Base-by-base conservation (phyloP, 805 yeast species). In the Barnettozyma californica region DNA sequence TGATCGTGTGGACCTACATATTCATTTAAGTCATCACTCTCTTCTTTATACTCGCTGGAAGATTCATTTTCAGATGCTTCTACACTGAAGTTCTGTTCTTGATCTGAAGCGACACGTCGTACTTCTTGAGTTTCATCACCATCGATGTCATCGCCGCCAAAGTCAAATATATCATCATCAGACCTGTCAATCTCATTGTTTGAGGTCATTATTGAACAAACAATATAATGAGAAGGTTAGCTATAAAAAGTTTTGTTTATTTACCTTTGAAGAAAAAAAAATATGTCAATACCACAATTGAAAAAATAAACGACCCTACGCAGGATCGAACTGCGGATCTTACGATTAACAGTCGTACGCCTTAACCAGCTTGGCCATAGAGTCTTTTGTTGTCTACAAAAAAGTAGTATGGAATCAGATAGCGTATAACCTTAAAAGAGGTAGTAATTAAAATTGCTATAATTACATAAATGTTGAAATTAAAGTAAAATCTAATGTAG, bases 281-380 rank as follows among this genome's bases (percentile, higher is more conserved):
- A 35, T 33, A 19, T 33, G 36, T 19, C 19, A 33, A 26, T 3
- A 9, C 10, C 13, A 3, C 29, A 4, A 29, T 4, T 4, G 21
- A 40, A 40, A 40, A 26, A n/a, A 40, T 21, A 40, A 26, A 9
- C 43, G 43, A 40, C 43, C 43, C 43, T 40, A 40, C 43, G 43
- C 43, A 40, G 43, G 43, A 40, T 40, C 43, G 43, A 40, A 40
- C 43, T 40, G 43, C 43, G 43, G 43, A 40, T 40, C 43, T 40
- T 40, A 40, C 43, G 43, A 40, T 40, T 40, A 40, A 40, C 43
- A 40, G 43, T 40, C 43, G 43, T 40, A 40, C 43, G 43, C 43
- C 43, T 40, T 40, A 26, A 40, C 43, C 43, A 40, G 43, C 43
- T 40, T 40, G 43, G 43, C 43, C 43, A 40, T 40, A 40, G 43